Conservation (phyloP, 345 rosid species). For the Odontarrhena argentea region DNA sequence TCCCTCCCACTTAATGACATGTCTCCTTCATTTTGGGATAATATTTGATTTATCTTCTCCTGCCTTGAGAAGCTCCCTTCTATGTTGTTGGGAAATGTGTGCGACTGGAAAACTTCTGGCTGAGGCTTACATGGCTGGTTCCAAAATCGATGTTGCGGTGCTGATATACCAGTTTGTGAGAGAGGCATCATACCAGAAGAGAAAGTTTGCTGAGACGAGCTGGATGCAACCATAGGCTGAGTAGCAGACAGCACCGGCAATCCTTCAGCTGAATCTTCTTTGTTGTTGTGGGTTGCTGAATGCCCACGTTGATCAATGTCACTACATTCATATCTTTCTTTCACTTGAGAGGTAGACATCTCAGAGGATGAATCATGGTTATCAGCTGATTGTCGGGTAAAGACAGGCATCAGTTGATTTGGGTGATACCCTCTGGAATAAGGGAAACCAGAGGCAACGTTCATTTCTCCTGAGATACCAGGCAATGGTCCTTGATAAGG, state of each 20-base stretch:
- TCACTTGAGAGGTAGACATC: conserved; percentile 45
- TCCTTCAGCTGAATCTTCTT: conserved; percentile 47
- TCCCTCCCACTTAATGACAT: conserved; percentile 45
- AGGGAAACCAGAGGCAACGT: conserved; percentile 50
- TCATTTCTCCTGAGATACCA: conserved; percentile 45
- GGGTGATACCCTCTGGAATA: conserved; percentile 51
- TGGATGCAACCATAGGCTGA: conserved; percentile 44
- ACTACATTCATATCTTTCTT: conserved; percentile 45
- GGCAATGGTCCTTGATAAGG: conserved; percentile 48
- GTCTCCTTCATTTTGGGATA: conserved; percentile 44
- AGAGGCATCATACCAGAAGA: conserved; percentile 45
- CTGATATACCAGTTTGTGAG: conserved; percentile 48
- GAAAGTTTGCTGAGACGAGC: conserved; percentile 46
- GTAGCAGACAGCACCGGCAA: conserved; percentile 50
- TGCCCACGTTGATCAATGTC: conserved; percentile 54
- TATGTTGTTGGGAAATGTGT: conserved; percentile 42
- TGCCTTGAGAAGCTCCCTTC: conserved; percentile 47
- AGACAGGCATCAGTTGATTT: conserved; percentile 45
- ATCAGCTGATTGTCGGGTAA: conserved; percentile 41
- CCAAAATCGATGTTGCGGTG: conserved; percentile 47
- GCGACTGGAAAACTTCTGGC: conserved; percentile 42
- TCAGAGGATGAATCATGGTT: conserved; percentile 46
- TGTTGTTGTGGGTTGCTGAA: conserved; percentile 44
- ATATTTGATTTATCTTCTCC: conserved; percentile 45
- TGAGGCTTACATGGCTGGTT: conserved; percentile 44